Conservation (phyloP, 306 rosid genomes). For the Cicer judaicum region DNA sequence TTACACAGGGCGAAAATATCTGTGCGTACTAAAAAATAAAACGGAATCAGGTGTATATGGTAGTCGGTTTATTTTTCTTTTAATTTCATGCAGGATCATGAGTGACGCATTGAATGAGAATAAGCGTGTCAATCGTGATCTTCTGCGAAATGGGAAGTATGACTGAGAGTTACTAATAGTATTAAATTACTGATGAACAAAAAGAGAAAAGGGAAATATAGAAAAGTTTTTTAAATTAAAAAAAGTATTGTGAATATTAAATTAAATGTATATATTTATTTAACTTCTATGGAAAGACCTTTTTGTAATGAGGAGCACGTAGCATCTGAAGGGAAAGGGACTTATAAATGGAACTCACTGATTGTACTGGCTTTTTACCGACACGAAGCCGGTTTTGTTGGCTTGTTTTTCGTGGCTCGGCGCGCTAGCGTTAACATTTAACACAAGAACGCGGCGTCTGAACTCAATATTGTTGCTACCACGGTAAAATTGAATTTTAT, state of each 20-base stretch:
- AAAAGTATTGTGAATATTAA: not conserved
- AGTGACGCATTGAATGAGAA: conserved; percentile 19
- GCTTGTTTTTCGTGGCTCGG: conserved; percentile 27
- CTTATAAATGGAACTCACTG: conserved; percentile 21
- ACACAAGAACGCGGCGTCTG: too few relatives aligned
- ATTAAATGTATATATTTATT: too few relatives aligned
- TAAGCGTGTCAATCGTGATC: conserved; percentile 44
- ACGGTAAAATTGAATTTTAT: too few relatives aligned
- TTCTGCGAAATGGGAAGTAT: conserved; percentile 1
- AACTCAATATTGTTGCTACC: too few relatives aligned
- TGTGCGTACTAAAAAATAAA: not conserved
- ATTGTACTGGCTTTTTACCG: conserved; percentile 53
- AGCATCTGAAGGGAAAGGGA: conserved; percentile 43
- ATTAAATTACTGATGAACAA: not conserved
- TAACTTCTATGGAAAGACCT: too few relatives aligned
- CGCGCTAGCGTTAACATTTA: not conserved
- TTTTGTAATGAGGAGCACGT: conserved; percentile 35
- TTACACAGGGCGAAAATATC: not conserved
- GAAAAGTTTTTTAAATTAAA: not conserved
- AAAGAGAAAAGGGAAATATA: not conserved
- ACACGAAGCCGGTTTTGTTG: conserved; percentile 39
- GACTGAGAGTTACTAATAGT: not conserved
- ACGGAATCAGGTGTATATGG: not conserved
- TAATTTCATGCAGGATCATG: not conserved
- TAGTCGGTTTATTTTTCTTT: not conserved